Evolutionary conservation across 495 filamentous ascomycete species (phyloP), one percentile per base, ranked within the genome.

Genomic region (Hyaloscypha variabilis): DNA sequence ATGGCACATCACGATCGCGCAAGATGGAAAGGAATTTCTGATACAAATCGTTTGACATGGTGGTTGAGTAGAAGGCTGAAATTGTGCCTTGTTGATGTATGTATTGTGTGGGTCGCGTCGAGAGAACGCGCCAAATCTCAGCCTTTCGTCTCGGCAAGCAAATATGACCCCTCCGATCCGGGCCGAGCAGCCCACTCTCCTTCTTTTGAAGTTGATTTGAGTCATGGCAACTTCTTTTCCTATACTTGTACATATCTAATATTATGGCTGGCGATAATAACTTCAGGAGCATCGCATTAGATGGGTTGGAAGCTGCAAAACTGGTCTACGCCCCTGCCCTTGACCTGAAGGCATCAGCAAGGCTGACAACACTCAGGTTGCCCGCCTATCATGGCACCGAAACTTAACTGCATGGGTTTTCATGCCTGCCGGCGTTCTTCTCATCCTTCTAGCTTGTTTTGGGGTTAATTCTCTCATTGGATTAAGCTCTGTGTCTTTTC

Each of bases 391-490:
- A 70, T 76, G 76, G 73, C 72, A 65, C n/a, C 73, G 74, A 31
- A 72, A 78, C 21, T 34, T 83, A 1, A 74, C 73, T 25, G 73
- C 79, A 42, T 86, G 81, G 82, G 25, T 86, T 8, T 81, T 77
- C 64, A 74, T 82, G 8, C 82, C 83, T 4, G 59, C 74, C 34
- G 83, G 84, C 10, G 71, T 80, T 60, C 10, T 82, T 3, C 46
- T 80, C 28, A 79, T 82, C 30, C 67, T 86, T n/a, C 46, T 81
- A 21, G 75, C 77, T 34, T 84, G 82, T 64, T 83, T 81, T 70
- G 84, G 78, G 19, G 73, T 86, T 24, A 76, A 82, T 64, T 76
- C 75, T 34, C 71, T 83, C n/a, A 80, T 85, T 55, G 69, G 75
- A 39, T 67, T 81, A 11, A 78, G 77, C 61, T 75, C 77, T 13